Conservation (phyloP, 2,329 filamentous ascomycete species). For the Aureobasidium sp. region DNA sequence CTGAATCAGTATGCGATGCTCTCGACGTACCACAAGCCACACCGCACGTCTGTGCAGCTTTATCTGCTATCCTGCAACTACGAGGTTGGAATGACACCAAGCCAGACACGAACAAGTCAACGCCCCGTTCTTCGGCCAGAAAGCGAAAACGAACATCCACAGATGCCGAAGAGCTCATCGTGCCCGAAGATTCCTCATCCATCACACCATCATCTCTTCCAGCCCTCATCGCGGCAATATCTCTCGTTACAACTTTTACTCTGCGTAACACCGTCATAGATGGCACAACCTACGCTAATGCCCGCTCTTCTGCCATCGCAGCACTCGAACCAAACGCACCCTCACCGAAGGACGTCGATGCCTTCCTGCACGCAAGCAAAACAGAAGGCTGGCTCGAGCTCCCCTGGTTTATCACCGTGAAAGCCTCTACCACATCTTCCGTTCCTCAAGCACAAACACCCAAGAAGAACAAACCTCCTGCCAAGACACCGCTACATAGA, state of each 20-base stretch:
- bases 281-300: not conserved
- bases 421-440: conserved; percentile 29
- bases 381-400: conserved; percentile 16
- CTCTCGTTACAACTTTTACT: conserved; percentile 6
- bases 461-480: conserved; percentile 19
- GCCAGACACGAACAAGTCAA: not conserved
- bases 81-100: not conserved
- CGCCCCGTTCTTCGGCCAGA: not conserved
- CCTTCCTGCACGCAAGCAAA: conserved; percentile 17
- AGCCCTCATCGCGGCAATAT: conserved; percentile 4
- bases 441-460: conserved; percentile 18
- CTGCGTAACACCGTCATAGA: conserved; percentile 2
- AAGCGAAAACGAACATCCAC: conserved; percentile 9
- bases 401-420: conserved; percentile 42
- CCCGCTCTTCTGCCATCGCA: not conserved
- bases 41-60: conserved; percentile 22
- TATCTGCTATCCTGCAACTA: conserved; percentile 17
- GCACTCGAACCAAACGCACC: not conserved
- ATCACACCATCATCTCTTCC: conserved; percentile 9
- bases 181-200: conserved; percentile 15
- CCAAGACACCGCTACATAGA: conserved; percentile 30
- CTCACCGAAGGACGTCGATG: conserved; percentile 18
- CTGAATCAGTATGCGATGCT: conserved; percentile 47
- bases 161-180: not conserved
- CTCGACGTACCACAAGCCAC: conserved; percentile 18